Evolutionary conservation across 345 rosid genomes (phyloP), one percentile per base, ranked within the genome.

Genomic region (rapeseed (Brassica napus)): DNA sequence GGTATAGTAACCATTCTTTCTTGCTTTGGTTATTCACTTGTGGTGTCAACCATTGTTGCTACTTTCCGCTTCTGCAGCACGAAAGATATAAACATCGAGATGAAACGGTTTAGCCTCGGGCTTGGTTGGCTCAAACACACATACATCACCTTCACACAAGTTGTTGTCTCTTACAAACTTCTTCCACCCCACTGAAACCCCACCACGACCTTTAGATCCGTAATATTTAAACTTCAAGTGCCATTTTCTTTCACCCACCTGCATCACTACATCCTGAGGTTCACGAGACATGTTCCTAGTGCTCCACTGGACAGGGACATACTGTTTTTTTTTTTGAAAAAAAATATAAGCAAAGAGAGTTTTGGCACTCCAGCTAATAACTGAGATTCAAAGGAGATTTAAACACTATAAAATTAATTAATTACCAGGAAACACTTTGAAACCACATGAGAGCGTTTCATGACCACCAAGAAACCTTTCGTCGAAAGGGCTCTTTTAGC

Each of bases 371-470:
- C 31, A 3, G 1, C 0, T 28, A 28, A 28, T 28, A 28, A 28
- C 31, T 28, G 23, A 69, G 39, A 44, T 54, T 26, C 32, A 35
- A 49, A 37, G 8, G 58, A 77, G 23, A 63, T n/a, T 7, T 23
- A 39, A 16, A 42, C 37, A 31, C 23, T 7, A 31, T 72, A 31
- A 4, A 65, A 35, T 35, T n/a, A n/a, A n/a, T 35, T 28, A 28
- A 37, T 66, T 74, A 87, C 90, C 86, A 87, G 7, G 64, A 55
- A 82, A 65, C 72, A 84, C 70, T 74, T 83, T 11, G 42, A 37
- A 60, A 63, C 10, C 3, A 87, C 84, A 67, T 86, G 83, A 12
- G 88, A 26, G 66, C 88, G 89, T 52, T 74, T 83, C 88, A 89
- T 86, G 37, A 84, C 69, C 37, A 79, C 76, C 71, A 82, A 6